These are phyloP conservation scores for Pelargonium cotyledonis DNA, from an alignment of 441 rosid genomes.

Conservation along the genomic window DNA sequence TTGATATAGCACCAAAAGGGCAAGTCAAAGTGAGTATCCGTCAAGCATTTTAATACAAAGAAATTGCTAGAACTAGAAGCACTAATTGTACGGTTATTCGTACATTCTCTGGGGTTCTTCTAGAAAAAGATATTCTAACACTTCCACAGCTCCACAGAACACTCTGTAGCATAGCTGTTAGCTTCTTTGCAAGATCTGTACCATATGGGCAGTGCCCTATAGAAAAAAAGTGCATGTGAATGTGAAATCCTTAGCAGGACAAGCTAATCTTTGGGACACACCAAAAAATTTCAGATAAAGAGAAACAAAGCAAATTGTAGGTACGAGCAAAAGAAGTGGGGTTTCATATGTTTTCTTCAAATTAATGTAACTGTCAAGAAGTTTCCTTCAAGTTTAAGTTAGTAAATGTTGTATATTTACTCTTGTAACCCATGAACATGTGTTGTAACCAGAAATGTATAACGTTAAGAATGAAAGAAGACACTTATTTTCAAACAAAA, in stretches of 20 bases:
- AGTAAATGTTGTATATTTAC: too few relatives aligned
- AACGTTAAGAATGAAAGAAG: too few relatives aligned
- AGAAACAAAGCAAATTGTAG: too few relatives aligned
- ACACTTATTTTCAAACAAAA: too few relatives aligned
- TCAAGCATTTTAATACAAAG: constrained; percentile 4
- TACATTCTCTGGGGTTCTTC: constrained; percentile 74
- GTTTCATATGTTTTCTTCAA: too few relatives aligned
- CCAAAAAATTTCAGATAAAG: background rate
- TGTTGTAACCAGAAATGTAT: too few relatives aligned
- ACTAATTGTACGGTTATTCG: constrained; percentile 9
- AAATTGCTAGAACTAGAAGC: too few relatives aligned
- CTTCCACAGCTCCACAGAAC: constrained; percentile 71
- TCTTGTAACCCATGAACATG: background rate
- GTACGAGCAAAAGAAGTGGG: too few relatives aligned
- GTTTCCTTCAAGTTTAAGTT: too few relatives aligned
- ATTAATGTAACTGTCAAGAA: too few relatives aligned
- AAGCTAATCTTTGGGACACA: too few relatives aligned
- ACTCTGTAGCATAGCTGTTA: constrained; percentile 43
- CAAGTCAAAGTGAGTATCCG: constrained; percentile 6
- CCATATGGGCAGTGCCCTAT: constrained; percentile 73
- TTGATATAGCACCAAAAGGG: constrained; percentile 5
- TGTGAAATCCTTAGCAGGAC: too few relatives aligned
- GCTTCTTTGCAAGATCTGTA: constrained; percentile 65
- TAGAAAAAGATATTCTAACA: constrained; percentile 70
- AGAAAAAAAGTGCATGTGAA: background rate